Evolutionary conservation across 768 basidiomycete species (phyloP).

Genomic region (Holtermannia corniformis): DNA sequence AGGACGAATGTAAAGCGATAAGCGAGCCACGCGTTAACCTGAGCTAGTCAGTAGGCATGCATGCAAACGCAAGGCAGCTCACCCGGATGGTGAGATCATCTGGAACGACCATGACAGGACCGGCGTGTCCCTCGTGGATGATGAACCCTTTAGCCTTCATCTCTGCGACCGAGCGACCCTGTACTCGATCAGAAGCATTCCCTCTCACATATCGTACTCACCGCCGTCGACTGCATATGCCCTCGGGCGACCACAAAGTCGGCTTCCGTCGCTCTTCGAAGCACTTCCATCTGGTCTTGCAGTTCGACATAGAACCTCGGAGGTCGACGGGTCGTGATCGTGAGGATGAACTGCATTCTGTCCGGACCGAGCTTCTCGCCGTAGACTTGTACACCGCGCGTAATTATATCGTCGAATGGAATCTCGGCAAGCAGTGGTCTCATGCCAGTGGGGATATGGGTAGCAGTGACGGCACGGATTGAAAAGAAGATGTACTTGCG

Average conservation of each 20-base stretch:
- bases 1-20: constrained; percentile 1
- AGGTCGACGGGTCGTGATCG: not conserved
- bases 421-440: not conserved
- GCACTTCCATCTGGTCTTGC: not conserved
- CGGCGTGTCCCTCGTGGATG: constrained; percentile 1
- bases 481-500: not conserved
- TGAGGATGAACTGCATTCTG: not conserved
- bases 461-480: not conserved
- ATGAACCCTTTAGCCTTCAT: constrained; percentile 1
- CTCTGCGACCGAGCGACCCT: constrained; percentile 3
- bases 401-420: constrained; percentile 4
- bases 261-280: constrained; percentile 1
- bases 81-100: constrained; percentile 1
- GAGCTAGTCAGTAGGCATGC: not conserved
- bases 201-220: not conserved
- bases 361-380: not conserved
- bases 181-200: not conserved
- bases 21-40: constrained; percentile 1
- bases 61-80: not conserved
- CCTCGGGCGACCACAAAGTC: constrained; percentile 1
- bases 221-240: not conserved
- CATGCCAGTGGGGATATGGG: not conserved
- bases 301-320: constrained; percentile 1
- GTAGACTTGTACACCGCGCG: not conserved
- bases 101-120: not conserved